These are phyloP conservation scores for Hyphochytrium catenoides DNA, from an alignment of 352 stramenopile genomes.

Conservation along the genomic window DNA sequence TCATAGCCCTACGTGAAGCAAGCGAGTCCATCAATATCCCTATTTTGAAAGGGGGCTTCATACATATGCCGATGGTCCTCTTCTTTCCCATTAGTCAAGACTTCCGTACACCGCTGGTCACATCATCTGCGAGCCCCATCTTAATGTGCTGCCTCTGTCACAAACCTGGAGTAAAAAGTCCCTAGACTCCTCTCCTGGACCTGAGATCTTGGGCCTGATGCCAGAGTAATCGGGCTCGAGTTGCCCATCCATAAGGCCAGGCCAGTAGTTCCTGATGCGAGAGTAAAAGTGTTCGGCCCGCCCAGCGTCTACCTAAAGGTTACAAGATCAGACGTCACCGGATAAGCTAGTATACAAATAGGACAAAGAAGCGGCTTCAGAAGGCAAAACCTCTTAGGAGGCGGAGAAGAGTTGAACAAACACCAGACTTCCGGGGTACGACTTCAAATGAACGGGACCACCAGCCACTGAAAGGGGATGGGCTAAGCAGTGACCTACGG, in stretches of 20 bases:
- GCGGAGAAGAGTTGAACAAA: too few species aligned
- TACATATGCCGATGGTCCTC: not conserved
- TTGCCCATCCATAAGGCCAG: constrained; percentile 30
- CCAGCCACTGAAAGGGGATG: not conserved
- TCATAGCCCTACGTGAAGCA: constrained; percentile 20
- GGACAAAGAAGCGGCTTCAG: too few species aligned
- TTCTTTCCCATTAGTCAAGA: not conserved
- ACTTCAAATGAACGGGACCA: too few species aligned
- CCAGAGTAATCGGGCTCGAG: constrained; percentile 81
- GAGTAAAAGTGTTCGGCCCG: constrained; percentile 30
- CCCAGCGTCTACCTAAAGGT: constrained; percentile 17
- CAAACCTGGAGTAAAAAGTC: constrained; percentile 81
- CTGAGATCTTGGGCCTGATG: constrained; percentile 77
- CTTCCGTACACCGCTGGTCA: not conserved
- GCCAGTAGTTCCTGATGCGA: constrained; percentile 78
- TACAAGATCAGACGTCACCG: not conserved
- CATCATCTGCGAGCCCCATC: too few species aligned
- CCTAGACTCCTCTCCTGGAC: constrained; percentile 21
- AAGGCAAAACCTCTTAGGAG: too few species aligned
- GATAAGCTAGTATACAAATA: too few species aligned
- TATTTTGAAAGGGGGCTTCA: not conserved
- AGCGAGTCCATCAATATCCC: too few species aligned
- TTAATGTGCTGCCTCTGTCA: too few species aligned
- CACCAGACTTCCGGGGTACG: too few species aligned
- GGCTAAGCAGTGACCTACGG: constrained; percentile 11